A percentile compares a stretch with the other conserved stretches of the same genome.
These are phyloP conservation scores for Glomus cerebriforme DNA, from an alignment of 192 early-diverging fungal species.

Conservation along the genomic window DNA sequence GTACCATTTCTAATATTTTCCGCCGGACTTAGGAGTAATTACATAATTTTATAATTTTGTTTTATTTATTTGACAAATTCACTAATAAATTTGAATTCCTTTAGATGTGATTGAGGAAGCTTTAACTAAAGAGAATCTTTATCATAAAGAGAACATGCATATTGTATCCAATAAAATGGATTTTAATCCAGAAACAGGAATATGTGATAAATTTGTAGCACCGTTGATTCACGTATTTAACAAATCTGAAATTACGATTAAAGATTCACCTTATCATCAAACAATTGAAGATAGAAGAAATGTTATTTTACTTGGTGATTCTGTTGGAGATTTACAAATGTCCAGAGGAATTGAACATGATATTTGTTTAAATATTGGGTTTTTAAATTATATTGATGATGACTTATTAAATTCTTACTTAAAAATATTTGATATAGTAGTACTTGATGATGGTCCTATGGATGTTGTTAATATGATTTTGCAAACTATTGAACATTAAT, in stretches of 20 bases:
- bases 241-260: slow-evolving; percentile 64
- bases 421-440: slow-evolving; percentile 66
- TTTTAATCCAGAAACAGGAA: slow-evolving; percentile 53
- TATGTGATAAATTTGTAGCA: slow-evolving; percentile 62
- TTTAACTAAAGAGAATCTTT: slow-evolving; percentile 43
- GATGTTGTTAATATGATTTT: slow-evolving; percentile 20
- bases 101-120: slow-evolving; percentile 66
- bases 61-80: not conserved
- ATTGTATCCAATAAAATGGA: slow-evolving; percentile 73
- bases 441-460: slow-evolving; percentile 51
- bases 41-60: not conserved
- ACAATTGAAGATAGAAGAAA: slow-evolving; percentile 52
- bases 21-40: slow-evolving; percentile 57
- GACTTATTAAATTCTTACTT: slow-evolving; percentile 51
- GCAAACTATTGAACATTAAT: too few species aligned
- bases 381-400: slow-evolving; percentile 68
- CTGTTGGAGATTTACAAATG: slow-evolving; percentile 72
- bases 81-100: not conserved
- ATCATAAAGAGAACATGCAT: slow-evolving; percentile 58
- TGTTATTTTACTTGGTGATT: slow-evolving; percentile 74
- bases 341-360: slow-evolving; percentile 59
- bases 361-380: slow-evolving; percentile 64
- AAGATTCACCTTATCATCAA: slow-evolving; percentile 45
- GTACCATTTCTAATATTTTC: slow-evolving; percentile 74
- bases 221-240: slow-evolving; percentile 75